These are phyloP conservation scores for Verbascum thapsus DNA, from an alignment of 257 asterid genomes.

Conservation along the genomic window DNA sequence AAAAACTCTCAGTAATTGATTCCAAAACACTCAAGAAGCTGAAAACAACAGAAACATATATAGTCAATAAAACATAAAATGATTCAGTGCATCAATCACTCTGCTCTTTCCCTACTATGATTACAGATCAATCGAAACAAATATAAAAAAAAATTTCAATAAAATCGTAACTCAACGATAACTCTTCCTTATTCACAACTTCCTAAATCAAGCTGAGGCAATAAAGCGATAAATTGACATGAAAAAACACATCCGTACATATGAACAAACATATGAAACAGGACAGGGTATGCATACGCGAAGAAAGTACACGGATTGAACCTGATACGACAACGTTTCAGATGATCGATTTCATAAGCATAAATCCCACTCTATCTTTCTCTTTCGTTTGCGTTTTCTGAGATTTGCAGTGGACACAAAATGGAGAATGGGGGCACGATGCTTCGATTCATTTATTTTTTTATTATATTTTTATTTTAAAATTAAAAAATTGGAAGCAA, in stretches of 20 bases:
- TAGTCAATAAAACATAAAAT: conserved; percentile 7
- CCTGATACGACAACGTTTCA: conserved; percentile 45
- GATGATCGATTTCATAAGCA: conserved; percentile 38
- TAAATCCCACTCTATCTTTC: no score
- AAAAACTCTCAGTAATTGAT: conserved; percentile 4
- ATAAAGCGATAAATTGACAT: conserved; percentile 6
- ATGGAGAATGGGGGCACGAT: conserved; percentile 37
- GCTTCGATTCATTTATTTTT: conserved; percentile 28
- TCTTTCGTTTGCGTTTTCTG: conserved; percentile 22
- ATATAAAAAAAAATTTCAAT: conserved; percentile 5
- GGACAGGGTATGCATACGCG: conserved; percentile 11
- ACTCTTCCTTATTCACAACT: conserved; percentile 18
- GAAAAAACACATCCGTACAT: background rate
- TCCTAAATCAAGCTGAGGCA: conserved; percentile 31
- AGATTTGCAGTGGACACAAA: conserved; percentile 29
- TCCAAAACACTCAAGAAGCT: conserved; percentile 21
- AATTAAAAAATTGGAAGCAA: conserved; percentile 2
- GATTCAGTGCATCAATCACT: conserved; percentile 24
- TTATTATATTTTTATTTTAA: conserved; percentile 18
- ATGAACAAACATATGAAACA: conserved; percentile 24
- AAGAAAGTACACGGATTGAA: conserved; percentile 20
- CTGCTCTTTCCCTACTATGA: conserved; percentile 9
- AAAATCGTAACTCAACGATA: conserved; percentile 26
- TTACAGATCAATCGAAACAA: background rate
- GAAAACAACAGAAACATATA: conserved; percentile 23